phyloP scores from a whole-genome alignment of 108 stramenopile genomes.

The Pseudonitzschia multistriata region DNA sequence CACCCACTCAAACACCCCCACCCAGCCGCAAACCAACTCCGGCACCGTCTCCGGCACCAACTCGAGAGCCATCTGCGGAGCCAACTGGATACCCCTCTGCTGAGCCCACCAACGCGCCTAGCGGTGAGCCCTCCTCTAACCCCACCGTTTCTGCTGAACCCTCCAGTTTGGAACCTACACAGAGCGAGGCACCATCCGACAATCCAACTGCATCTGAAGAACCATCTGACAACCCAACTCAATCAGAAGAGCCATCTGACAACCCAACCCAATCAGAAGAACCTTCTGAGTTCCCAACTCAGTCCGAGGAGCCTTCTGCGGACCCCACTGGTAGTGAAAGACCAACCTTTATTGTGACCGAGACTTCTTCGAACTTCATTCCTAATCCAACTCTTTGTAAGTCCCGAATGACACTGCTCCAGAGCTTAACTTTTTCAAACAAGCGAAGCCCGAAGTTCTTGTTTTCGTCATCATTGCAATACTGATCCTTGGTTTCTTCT shows the following conservation, averaged over 20 bases:
- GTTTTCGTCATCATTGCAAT: no score
- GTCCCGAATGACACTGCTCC: no score
- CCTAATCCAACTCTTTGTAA: not conserved
- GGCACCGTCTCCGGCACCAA: not conserved
- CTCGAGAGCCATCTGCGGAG: not conserved
- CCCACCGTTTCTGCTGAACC: not conserved
- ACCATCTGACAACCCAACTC: constrained; percentile 5
- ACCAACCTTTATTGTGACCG: not conserved
- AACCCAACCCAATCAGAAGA: not conserved
- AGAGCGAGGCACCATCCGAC: constrained; percentile 4
- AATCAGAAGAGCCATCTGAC: constrained; percentile 11
- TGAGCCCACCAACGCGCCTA: not conserved
- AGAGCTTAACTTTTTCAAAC: no score
- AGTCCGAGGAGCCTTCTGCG: not conserved
- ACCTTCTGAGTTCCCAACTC: not conserved
- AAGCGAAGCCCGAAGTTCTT: no score
- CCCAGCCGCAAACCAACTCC: not conserved
- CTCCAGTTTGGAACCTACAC: not conserved
- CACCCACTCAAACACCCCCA: not conserved
- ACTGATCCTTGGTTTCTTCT: no score
- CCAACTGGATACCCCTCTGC: not conserved
- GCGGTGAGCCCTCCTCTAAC: not conserved
- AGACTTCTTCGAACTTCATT: not conserved
- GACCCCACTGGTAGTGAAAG: not conserved
- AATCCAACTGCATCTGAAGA: constrained; percentile 2